Evolutionary conservation across 257 asterid genomes (phyloP).

Genomic region (Solanum piurae): DNA sequence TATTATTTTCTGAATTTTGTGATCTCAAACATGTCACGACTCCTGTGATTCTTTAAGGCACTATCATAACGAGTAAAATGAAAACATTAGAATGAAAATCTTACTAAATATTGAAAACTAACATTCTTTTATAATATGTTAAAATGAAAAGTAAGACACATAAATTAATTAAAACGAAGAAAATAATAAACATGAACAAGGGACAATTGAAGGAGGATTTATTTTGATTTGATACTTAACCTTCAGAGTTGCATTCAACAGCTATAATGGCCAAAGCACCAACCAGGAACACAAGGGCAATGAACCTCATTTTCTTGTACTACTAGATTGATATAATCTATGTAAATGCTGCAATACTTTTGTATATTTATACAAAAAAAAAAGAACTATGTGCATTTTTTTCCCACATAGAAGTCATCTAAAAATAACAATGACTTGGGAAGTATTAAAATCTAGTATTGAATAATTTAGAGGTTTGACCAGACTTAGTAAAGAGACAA

Average conservation of each 20-base stretch:
- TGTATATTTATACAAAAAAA: background rate
- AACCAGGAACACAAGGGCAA: background rate
- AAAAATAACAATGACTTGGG: background rate
- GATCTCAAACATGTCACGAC: background rate
- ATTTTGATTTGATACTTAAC: background rate
- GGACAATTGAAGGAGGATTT: background rate
- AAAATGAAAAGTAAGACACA: background rate
- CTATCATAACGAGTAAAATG: background rate
- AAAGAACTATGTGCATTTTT: background rate
- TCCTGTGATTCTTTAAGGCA: background rate
- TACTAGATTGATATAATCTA: background rate
- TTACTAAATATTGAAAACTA: background rate
- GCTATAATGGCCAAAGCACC: slow-evolving; percentile 5
- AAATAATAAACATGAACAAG: background rate
- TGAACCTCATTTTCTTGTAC: slow-evolving; percentile 1
- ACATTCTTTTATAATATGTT: background rate
- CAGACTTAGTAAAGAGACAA: background rate
- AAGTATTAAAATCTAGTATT: background rate
- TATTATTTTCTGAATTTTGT: background rate
- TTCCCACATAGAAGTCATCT: background rate
- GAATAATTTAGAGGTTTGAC: background rate
- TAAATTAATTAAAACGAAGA: background rate
- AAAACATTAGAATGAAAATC: background rate
- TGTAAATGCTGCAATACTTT: background rate
- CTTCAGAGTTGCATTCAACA: slow-evolving; percentile 7